Evolutionary conservation across 2,329 filamentous ascomycete species (phyloP).

Genomic region (Nakataea oryzae): DNA sequence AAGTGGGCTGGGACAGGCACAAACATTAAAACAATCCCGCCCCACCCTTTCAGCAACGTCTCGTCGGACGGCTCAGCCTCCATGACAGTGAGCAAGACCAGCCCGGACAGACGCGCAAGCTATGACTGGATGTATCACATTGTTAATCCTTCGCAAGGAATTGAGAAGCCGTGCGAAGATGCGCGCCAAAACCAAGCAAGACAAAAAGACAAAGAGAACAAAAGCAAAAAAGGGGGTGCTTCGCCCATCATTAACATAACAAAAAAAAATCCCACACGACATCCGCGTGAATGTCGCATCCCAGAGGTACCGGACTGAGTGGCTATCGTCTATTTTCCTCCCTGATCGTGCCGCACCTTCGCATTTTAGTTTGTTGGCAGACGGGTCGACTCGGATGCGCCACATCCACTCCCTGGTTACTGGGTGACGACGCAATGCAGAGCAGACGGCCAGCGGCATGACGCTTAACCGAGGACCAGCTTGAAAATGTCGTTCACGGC

Average conservation of each 20-base stretch:
- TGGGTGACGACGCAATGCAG: neutral
- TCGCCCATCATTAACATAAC: neutral
- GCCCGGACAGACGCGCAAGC: neutral
- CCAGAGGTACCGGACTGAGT: neutral
- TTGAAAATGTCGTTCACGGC: constrained; percentile 95
- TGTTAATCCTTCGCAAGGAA: neutral
- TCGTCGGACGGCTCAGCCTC: neutral
- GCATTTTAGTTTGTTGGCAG: neutral
- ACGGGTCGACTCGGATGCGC: neutral
- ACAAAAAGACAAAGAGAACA: neutral
- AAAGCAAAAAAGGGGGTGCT: neutral
- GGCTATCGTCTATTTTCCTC: neutral
- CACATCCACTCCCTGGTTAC: neutral
- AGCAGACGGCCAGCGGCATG: neutral
- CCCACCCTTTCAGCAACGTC: neutral
- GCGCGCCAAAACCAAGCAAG: neutral
- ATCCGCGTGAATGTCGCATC: neutral
- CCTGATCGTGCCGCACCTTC: neutral
- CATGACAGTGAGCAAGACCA: no score
- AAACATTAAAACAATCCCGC: neutral
- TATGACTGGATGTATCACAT: neutral
- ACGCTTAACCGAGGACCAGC: constrained; percentile 57
- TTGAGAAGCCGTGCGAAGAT: neutral
- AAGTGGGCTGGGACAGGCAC: neutral
- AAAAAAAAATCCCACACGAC: neutral